Percentiles rank a stretch among this genome's conserved stretches.
These are phyloP conservation scores for Verruconis gallopava DNA, from an alignment of 2,329 filamentous ascomycete species.

Conservation along the genomic window DNA sequence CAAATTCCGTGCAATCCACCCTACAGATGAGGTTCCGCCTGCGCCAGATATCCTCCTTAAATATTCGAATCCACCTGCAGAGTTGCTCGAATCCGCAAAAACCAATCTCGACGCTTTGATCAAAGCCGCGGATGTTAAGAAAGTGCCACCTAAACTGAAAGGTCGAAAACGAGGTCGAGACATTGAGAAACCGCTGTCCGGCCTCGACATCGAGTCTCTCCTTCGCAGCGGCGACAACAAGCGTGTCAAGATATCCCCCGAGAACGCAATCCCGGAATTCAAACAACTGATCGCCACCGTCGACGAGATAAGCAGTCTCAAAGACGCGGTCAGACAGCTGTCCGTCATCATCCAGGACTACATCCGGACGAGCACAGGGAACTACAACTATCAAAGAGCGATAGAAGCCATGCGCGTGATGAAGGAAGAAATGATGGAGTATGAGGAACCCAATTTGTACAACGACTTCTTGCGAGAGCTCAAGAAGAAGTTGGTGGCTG, in stretches of 20 bases:
- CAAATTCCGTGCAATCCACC: slow-evolving; percentile 65
- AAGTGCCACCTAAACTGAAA: slow-evolving; percentile 72
- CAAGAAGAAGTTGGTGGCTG: slow-evolving; percentile 58
- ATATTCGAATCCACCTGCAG: slow-evolving; percentile 59
- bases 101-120: slow-evolving; percentile 50
- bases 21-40: slow-evolving; percentile 49
- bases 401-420: slow-evolving; percentile 66
- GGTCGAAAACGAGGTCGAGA: slow-evolving; percentile 57
- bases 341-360: slow-evolving; percentile 53
- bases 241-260: slow-evolving; percentile 42
- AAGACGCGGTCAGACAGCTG: slow-evolving; percentile 63
- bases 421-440: slow-evolving; percentile 59
- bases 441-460: slow-evolving; percentile 65
- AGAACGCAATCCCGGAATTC: slow-evolving; percentile 83
- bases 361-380: slow-evolving; percentile 61
- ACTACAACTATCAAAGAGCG: slow-evolving; percentile 59
- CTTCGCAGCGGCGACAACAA: slow-evolving; percentile 41
- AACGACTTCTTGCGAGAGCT: slow-evolving; percentile 60
- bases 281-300: slow-evolving; percentile 59
- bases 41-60: slow-evolving; percentile 53
- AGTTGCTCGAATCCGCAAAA: slow-evolving; percentile 48
- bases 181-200: slow-evolving; percentile 69
- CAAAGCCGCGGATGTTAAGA: slow-evolving; percentile 65
- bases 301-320: slow-evolving; percentile 47
- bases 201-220: slow-evolving; percentile 72